phyloP scores from a whole-genome alignment of 768 basidiomycete genomes.

The Atractiella rhizophila region DNA sequence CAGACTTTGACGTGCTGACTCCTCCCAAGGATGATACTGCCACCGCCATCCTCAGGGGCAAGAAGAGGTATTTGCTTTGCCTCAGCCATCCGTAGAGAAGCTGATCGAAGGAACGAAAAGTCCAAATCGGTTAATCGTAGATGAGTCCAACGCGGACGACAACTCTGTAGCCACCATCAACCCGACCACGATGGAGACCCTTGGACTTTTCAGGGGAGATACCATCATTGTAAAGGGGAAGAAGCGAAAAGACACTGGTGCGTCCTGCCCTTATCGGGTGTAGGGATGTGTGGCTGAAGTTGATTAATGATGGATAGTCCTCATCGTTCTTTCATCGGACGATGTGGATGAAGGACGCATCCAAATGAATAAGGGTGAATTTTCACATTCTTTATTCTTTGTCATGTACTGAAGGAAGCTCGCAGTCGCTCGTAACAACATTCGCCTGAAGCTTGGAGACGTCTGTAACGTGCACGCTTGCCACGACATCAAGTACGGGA shows the following conservation, averaged over 20 bases:
- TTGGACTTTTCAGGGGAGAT: slow-evolving; percentile 86
- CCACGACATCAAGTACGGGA: slow-evolving; percentile 95
- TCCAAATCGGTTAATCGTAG: slow-evolving; percentile 90
- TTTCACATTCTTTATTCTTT: not conserved
- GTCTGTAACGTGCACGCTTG: slow-evolving; percentile 88
- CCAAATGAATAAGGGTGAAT: slow-evolving; percentile 67
- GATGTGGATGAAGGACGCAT: slow-evolving; percentile 96
- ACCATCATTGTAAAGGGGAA: slow-evolving; percentile 58
- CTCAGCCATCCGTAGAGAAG: slow-evolving; percentile 10
- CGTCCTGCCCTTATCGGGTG: not conserved
- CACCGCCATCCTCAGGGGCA: slow-evolving; percentile 81
- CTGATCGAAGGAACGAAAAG: slow-evolving; percentile 26
- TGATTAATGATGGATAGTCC: slow-evolving; percentile 13
- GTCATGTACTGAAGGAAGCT: not conserved
- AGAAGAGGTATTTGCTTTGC: slow-evolving; percentile 63
- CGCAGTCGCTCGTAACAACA: slow-evolving; percentile 83
- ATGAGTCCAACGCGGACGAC: slow-evolving; percentile 78
- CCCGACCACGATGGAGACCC: slow-evolving; percentile 83
- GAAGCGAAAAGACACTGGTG: slow-evolving; percentile 69
- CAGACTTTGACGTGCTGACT: too few species aligned
- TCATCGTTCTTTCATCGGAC: slow-evolving; percentile 84
- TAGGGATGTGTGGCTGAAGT: not conserved
- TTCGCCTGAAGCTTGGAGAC: slow-evolving; percentile 91
- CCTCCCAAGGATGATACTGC: slow-evolving; percentile 55
- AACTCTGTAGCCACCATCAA: slow-evolving; percentile 93